Conservation (phyloP, 768 basidiomycete species). For the Russula ochroleuca region DNA sequence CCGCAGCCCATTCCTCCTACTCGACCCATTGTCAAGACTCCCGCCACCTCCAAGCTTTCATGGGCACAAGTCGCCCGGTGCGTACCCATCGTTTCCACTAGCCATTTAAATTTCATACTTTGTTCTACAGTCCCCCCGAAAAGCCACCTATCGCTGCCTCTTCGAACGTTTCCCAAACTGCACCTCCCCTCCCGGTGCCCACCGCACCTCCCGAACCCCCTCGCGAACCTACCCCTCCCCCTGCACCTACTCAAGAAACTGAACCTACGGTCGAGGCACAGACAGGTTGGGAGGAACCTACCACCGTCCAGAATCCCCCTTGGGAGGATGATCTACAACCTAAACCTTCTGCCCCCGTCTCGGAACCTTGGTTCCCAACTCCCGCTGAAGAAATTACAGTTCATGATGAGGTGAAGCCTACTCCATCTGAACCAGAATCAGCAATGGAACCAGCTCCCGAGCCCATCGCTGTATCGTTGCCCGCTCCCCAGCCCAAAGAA, state of each 20-base stretch:
- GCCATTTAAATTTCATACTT: constrained; percentile 8
- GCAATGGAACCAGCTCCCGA: constrained; percentile 34
- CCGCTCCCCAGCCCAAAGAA: constrained; percentile 29
- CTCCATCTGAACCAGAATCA: constrained; percentile 8
- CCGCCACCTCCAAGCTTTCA: constrained; percentile 72
- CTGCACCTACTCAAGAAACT: constrained; percentile 31
- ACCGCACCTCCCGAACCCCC: constrained; percentile 24
- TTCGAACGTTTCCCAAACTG: constrained; percentile 30
- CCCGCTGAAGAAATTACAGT: constrained; percentile 18
- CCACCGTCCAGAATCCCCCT: constrained; percentile 58
- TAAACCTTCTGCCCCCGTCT: constrained; percentile 34
- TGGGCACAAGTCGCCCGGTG: constrained; percentile 85
- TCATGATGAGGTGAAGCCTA: constrained; percentile 21
- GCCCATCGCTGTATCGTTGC: constrained; percentile 31
- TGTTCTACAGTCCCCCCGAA: constrained; percentile 52
- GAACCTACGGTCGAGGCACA: constrained; percentile 34
- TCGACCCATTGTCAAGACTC: constrained; percentile 45
- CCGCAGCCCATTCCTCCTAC: constrained; percentile 29
- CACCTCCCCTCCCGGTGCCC: constrained; percentile 29
- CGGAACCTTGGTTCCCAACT: constrained; percentile 35
- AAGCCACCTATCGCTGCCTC: constrained; percentile 49
- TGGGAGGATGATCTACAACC: constrained; percentile 67
- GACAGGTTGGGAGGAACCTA: constrained; percentile 66
- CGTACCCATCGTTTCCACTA: constrained; percentile 28
- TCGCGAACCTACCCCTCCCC: constrained; percentile 29